Base-by-base conservation (phyloP, 129 eudicot genomes). In the Artemisia annua region DNA sequence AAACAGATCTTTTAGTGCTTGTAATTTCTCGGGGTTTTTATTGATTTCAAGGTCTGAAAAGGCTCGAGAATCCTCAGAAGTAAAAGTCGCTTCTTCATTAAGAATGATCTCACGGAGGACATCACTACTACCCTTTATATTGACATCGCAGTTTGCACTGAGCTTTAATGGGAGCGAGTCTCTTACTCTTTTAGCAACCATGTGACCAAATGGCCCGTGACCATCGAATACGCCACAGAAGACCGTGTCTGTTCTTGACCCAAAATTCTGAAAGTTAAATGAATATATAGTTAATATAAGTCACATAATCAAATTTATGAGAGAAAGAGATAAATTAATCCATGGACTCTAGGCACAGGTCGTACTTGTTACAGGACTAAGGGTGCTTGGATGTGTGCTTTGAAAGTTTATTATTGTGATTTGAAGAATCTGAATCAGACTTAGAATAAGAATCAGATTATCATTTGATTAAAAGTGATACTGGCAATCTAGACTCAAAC, bases 181-280 rank as follows among this genome's bases (percentile, higher is more conserved):
- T 72, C 97, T 85, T 20, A 92, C 97, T 78, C 96, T 82, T 73
- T 85, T 92, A 18, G 97, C 96, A 69, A 92, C 97, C 96, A 92
- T 14, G 80, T 92, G 96, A 78, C 97, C 97, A 18, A 76, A 86
- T 8, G 97, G 97, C 55, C 97, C 97, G 65, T 91, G 97, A 22
- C 97, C 97, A 69, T 91, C 97, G 67, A 92, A 92, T 16, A 92
- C 94, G 16, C 97, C 97, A 79, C 97, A 92, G 77, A 92, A 92
- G 67, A 87, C 74, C 0, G 97, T 89, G 84, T 85, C 97, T 65
- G 88, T 60, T 83, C 94, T 87, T 52, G 96, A 89, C 22, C 86
- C 96, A 57, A 92, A 92, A 71, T 92, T 89, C 97, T 92, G 86
- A 48, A 84, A 69, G 64, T 43, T n/a, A 2, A 58, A 24, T 7